Conservation (phyloP, 805 yeast genomes). For the Priceomyces melissophilus region DNA sequence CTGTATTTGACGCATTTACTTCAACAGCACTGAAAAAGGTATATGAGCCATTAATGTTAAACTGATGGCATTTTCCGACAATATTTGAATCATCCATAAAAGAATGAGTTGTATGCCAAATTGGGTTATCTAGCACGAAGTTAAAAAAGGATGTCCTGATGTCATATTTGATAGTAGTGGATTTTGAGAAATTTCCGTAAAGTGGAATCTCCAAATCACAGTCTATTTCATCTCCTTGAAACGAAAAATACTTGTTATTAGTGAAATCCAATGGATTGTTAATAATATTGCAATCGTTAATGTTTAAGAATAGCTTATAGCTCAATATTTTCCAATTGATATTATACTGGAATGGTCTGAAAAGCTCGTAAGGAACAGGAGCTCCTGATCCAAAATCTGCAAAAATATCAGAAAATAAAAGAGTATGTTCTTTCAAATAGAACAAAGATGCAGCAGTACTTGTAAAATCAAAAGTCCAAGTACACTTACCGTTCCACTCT, state of each 20-base stretch:
- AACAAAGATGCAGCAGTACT: constrained; percentile 58
- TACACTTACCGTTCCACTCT: constrained; percentile 75
- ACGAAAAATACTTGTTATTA: constrained; percentile 72
- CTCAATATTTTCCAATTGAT: constrained; percentile 57
- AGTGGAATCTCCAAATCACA: constrained; percentile 56
- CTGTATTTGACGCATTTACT: constrained; percentile 64
- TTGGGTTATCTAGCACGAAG: constrained; percentile 70
- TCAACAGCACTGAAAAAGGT: constrained; percentile 57
- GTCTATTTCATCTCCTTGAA: constrained; percentile 59
- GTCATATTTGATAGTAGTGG: constrained; percentile 49
- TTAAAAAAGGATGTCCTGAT: constrained; percentile 58
- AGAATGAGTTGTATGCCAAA: constrained; percentile 84
- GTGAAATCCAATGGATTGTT: constrained; percentile 83
- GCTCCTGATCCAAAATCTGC: constrained; percentile 76
- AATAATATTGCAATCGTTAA: constrained; percentile 84
- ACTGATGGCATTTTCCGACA: constrained; percentile 66
- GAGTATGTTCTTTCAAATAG: constrained; percentile 77
- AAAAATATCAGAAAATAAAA: constrained; percentile 65
- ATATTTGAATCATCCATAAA: constrained; percentile 57
- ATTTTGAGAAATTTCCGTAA: constrained; percentile 48
- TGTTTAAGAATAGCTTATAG: constrained; percentile 66
- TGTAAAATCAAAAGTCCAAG: constrained; percentile 59
- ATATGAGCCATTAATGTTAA: constrained; percentile 62
- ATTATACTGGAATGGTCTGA: constrained; percentile 66
- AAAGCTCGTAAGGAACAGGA: constrained; percentile 67